Evolutionary conservation across 1,284 basidiomycete genomes (phyloP).

Genomic region (Leccinum subspadiceum): DNA sequence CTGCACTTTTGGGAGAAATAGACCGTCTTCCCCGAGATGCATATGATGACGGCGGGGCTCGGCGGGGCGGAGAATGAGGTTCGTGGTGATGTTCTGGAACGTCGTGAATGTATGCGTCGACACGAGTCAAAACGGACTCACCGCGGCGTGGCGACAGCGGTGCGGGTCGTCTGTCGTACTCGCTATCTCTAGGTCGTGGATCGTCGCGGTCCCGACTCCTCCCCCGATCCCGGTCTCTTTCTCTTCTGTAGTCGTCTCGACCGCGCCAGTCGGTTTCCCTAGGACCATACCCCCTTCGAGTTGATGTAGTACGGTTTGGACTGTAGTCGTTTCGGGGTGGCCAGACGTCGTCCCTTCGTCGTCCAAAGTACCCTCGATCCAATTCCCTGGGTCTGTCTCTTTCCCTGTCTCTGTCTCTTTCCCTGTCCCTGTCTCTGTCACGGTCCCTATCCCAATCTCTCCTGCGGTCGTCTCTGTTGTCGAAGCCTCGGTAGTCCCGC

Average conservation of each 20-base stretch:
- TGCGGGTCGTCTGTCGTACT: conserved; percentile 20
- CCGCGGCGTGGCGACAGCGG: conserved; percentile 28
- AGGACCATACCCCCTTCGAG: conserved; percentile 16
- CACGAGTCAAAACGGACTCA: conserved; percentile 12
- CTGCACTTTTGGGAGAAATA: conserved; percentile 22
- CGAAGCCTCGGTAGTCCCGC: conserved; percentile 23
- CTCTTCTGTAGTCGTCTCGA: conserved; percentile 30
- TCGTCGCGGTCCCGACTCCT: conserved; percentile 30
- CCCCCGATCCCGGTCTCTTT: conserved; percentile 17
- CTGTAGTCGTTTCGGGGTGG: conserved; percentile 19
- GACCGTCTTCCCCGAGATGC: conserved; percentile 23
- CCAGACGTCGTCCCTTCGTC: conserved; percentile 20
- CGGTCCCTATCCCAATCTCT: conserved; percentile 27
- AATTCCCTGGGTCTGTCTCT: conserved; percentile 18
- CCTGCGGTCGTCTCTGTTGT: conserved; percentile 27
- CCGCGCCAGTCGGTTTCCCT: conserved; percentile 23
- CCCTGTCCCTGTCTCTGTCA: conserved; percentile 27
- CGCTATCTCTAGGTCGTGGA: conserved; percentile 19
- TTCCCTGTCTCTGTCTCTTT: conserved; percentile 9
- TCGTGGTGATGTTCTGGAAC: conserved; percentile 16
- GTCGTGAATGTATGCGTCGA: conserved; percentile 2
- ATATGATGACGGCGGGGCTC: conserved; percentile 10
- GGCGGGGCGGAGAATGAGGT: conserved; percentile 16
- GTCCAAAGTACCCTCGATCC: conserved; percentile 22
- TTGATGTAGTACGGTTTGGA: conserved; percentile 11